These are phyloP conservation scores for Starmerella cellae DNA, from an alignment of 805 yeast genomes.

Conservation along the genomic window DNA sequence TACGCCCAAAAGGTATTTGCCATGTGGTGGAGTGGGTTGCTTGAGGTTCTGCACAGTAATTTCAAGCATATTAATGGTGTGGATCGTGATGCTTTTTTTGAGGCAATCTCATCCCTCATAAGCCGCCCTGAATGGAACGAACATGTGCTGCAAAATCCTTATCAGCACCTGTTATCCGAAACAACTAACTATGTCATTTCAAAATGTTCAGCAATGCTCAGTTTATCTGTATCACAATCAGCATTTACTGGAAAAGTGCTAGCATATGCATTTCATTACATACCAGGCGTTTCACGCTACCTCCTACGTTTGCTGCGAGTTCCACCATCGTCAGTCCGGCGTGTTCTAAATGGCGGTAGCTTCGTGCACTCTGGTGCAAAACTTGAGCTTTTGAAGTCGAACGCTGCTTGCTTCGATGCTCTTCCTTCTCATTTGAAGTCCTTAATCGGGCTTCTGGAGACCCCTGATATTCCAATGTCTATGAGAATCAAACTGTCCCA, in stretches of 20 bases:
- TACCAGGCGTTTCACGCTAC: slow-evolving; percentile 43
- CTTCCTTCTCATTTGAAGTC: slow-evolving; percentile 1
- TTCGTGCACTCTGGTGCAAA: background rate
- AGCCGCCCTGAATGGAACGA: slow-evolving; percentile 30
- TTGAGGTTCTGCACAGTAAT: slow-evolving; percentile 19
- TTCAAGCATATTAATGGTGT: slow-evolving; percentile 23
- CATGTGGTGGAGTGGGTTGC: slow-evolving; percentile 30
- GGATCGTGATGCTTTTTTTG: slow-evolving; percentile 31
- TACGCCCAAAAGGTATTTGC: slow-evolving; percentile 24
- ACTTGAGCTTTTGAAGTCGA: background rate
- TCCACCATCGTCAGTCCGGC: background rate
- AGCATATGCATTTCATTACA: slow-evolving; percentile 46
- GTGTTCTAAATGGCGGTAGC: background rate
- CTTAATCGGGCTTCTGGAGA: background rate
- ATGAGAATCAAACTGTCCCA: background rate
- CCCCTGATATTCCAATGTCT: background rate
- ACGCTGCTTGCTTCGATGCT: background rate
- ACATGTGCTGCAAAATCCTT: slow-evolving; percentile 7
- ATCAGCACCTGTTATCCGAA: slow-evolving; percentile 29
- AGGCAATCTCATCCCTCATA: slow-evolving; percentile 29
- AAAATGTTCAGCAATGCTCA: slow-evolving; percentile 34
- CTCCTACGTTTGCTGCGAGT: slow-evolving; percentile 22
- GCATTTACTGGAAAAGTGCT: slow-evolving; percentile 62
- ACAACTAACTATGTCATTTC: slow-evolving; percentile 42
- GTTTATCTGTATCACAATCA: slow-evolving; percentile 40